Evolutionary conservation across 495 filamentous ascomycete species (phyloP), one percentile per base, ranked within the genome.

Genomic region (Barbatosphaeria neglecta): DNA sequence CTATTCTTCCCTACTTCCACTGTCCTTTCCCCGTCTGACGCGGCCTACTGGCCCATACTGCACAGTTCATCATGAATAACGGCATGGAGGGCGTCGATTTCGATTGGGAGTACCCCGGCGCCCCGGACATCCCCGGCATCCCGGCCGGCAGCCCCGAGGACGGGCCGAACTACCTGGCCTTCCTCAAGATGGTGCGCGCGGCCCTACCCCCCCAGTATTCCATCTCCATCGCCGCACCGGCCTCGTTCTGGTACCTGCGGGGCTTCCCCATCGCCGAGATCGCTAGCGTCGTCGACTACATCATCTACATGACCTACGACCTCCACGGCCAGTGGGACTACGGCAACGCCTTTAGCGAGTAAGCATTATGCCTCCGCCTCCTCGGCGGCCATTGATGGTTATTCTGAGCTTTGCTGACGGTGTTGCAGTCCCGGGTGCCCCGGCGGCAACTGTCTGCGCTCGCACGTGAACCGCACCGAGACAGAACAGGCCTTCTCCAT

Each of bases 381-480:
- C n/a, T n/a, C n/a, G n/a, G n/a, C n/a, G n/a, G n/a, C n/a, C n/a
- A n/a, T n/a, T n/a, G n/a, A n/a, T n/a, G n/a, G n/a, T n/a, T n/a
- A n/a, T n/a, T n/a, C n/a, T n/a, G n/a, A n/a, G n/a, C n/a, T n/a
- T n/a, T n/a, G n/a, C n/a, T n/a, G n/a, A n/a, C n/a, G n/a, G n/a
- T n/a, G n/a, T n/a, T n/a, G n/a, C n/a, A 37, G 41, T 56, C 6
- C 42, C 3, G 65, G 60, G 11, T 73, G 69, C 42, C 25, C 47
- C 0, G 24, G 22, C 0, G 62, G 67, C 10, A 65, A 62, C 43
- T 67, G 64, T 48, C 59, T 68, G 2, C 51, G 63, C n/a, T 60
- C 55, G 6, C 63, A 71, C 37, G 59, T 68, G 22, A 71, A 71
- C 41, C n/a, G 46, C n/a, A 69, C 68, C 2, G 68, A 72, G 51